Evolutionary conservation across 2,329 filamentous ascomycete species (phyloP), one percentile per base, ranked within the genome.

Genomic region (Sclerotinia minor): DNA sequence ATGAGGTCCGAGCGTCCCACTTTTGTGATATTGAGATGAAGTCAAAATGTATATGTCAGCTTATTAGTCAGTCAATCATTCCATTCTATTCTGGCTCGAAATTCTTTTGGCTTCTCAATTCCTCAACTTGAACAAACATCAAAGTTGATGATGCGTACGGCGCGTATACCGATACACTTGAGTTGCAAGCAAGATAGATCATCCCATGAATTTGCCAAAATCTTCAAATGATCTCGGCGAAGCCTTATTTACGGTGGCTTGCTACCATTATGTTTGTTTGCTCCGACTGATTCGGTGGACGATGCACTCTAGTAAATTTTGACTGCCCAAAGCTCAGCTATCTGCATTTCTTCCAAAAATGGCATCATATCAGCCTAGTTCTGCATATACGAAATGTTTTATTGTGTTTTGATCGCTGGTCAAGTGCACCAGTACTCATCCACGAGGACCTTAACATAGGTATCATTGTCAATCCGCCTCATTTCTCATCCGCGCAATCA

Each of bases 351-450:
- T 26, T 4, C 32, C 19, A 50, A 61, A 35, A 21, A 15, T 41
- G 45, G 26, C 13, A 7, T 61, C 3, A 17, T 35, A 38, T 38
- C 45, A 61, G n/a, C 32, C 59, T n/a, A 50, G 45, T 50, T 5
- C 17, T 61, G 59, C 59, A 61, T 61, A 61, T 45, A 61, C 45
- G 45, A 61, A 61, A 45, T 3, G 13, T 38, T 26, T 7, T 49
- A 38, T 26, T 19, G 45, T 38, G 32, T 13, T 35, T 45, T 32
- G 45, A 61, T 61, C 38, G 29, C 59, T 61, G 59, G 29, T 61
- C 59, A 38, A 61, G 59, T 61, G 59, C 21, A 35, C 45, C 59
- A 41, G 53, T 26, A 50, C n/a, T 50, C 59, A 61, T 50, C 13
- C 29, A 32, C n/a, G n/a, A 50, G 24, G 54, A 24, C 17, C 15